Evolutionary conservation across 2,329 filamentous ascomycete species (phyloP).

Genomic region (Alternaria incomplexa): DNA sequence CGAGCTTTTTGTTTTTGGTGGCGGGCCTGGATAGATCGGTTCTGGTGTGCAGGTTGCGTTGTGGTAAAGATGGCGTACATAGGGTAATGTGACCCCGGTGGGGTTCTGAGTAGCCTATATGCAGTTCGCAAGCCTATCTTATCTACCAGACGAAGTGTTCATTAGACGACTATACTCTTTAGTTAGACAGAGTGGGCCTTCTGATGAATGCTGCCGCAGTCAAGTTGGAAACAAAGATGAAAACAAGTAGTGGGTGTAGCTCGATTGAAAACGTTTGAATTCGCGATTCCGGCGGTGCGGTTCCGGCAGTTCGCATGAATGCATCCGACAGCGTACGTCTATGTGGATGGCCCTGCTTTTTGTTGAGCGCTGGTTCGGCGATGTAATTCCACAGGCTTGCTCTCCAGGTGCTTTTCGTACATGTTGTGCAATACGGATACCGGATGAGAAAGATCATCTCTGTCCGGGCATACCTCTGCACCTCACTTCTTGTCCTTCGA

Average conservation of each 20-base stretch:
- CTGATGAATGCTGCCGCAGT: background rate
- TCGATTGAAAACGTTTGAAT: background rate
- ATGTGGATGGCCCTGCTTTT: background rate
- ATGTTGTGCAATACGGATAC: background rate
- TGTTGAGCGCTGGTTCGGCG: background rate
- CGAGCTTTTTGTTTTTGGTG: background rate
- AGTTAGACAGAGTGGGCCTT: background rate
- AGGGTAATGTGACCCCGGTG: background rate
- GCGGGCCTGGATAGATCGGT: background rate
- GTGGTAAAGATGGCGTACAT: background rate
- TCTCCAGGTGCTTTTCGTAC: background rate
- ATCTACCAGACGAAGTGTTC: background rate
- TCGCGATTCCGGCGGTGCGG: background rate
- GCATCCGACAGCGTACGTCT: background rate
- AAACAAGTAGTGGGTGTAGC: background rate
- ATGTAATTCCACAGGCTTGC: background rate
- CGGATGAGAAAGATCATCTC: background rate
- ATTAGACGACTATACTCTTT: background rate
- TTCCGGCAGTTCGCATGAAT: background rate
- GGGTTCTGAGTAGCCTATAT: background rate
- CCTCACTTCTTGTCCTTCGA: slow-evolving; percentile 14
- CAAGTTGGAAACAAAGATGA: background rate
- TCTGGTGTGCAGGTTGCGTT: background rate
- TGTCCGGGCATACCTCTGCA: background rate
- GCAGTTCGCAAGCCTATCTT: background rate